Base-by-base conservation (phyloP, 495 filamentous ascomycete genomes). In the Cercophora scortea region DNA sequence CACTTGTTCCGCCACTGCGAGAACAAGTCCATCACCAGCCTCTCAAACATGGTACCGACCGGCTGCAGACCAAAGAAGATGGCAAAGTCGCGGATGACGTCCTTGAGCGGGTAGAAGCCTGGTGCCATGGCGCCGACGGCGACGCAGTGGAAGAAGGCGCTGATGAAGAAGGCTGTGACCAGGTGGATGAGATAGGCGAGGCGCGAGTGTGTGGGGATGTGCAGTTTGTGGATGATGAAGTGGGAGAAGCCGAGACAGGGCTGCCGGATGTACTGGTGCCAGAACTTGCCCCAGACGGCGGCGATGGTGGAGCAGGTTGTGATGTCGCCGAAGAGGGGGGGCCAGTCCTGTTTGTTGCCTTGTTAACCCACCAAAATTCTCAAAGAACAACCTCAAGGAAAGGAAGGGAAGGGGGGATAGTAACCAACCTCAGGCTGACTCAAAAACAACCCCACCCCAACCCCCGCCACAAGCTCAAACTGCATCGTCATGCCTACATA, bases 211-310 rank as follows among this genome's bases (percentile, higher is more conserved):
- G 55, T 50, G 4, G 66, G 61, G 7, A 74, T 55, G 19, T 55
- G 41, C 1, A 73, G 50, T 0, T 62, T 8, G 41, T 66, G 46
- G 4, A 64, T 53, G 13, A 69, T 47, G 17, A 63, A 43, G 38
- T 61, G 71, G 15, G 58, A 63, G 42, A 57, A 49, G 9, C 58
- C 58, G 0, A 60, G 48, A n/a, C 48, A 53, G 8, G 58, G 58
- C 57, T 59, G 15, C 12, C 68, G 67, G 13, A 71, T 38, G 32
- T 63, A 55, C 46, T 71, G 65, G 49, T 75, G 71, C 72, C 72
- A 75, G 57, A 71, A 73, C 46, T 60, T 65, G 4, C 70, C 72
- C 47, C 59, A 42, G 32, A 46, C 58, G 16, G 46, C 54, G 0
- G 34, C 47, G 2, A 51, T 39, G 17, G 51, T 69, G 55, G 70